These are phyloP conservation scores for Hibiscus syriacus DNA, from an alignment of 345 rosid species.

Conservation along the genomic window DNA sequence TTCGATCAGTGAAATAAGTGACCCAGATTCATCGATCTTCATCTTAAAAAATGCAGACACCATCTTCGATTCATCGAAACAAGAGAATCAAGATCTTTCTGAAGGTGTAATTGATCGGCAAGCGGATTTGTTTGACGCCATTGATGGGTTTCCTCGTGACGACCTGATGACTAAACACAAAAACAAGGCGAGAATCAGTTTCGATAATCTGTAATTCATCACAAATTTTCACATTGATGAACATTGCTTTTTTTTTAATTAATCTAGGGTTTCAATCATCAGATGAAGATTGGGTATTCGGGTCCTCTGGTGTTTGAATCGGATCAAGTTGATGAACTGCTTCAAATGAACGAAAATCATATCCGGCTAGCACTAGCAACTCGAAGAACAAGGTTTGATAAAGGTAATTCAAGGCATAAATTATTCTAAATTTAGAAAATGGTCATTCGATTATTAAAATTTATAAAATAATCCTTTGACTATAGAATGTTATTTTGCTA, in stretches of 20 bases:
- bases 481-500: too few relatives aligned
- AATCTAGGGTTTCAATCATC: background rate
- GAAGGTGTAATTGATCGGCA: background rate
- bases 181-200: conserved; percentile 21
- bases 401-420: conserved; percentile 15
- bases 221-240: too few relatives aligned
- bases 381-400: conserved; percentile 37
- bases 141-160: conserved; percentile 15
- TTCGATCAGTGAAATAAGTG: conserved; percentile 40
- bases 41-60: conserved; percentile 28
- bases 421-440: too few relatives aligned
- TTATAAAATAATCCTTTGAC: too few relatives aligned
- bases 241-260: too few relatives aligned
- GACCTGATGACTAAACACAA: conserved; percentile 22
- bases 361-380: conserved; percentile 42
- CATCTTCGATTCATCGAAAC: conserved; percentile 20
- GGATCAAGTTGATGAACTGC: conserved; percentile 31
- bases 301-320: conserved; percentile 45
- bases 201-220: background rate
- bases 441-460: too few relatives aligned
- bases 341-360: conserved; percentile 47
- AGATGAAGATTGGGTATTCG: conserved; percentile 23
- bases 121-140: conserved; percentile 26
- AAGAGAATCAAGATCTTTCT: conserved; percentile 8
- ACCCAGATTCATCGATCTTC: conserved; percentile 28